Conservation (phyloP, 768 basidiomycete genomes). For the Psilocybe subaeruginosa region DNA sequence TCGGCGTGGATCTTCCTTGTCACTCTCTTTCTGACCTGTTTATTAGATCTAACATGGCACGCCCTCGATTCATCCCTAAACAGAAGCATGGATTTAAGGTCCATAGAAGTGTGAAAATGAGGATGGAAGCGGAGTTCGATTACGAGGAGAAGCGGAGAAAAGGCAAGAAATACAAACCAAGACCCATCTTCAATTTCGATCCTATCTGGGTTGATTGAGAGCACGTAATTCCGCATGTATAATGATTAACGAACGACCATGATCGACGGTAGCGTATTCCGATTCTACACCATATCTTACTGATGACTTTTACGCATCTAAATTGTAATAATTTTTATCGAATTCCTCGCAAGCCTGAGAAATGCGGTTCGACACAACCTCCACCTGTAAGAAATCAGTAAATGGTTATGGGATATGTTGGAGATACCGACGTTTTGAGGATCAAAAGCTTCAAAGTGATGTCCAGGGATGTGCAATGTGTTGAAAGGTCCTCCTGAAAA, state of each 20-base stretch:
- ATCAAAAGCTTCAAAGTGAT: constrained; percentile 67
- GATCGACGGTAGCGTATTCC: not conserved
- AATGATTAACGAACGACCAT: not conserved
- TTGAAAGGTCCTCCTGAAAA: constrained; percentile 40
- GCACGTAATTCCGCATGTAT: not conserved
- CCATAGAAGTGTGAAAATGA: constrained; percentile 53
- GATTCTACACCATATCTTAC: not conserved
- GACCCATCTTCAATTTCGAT: constrained; percentile 29
- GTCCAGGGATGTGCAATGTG: constrained; percentile 60
- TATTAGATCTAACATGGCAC: constrained; percentile 38
- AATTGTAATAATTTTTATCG: not conserved
- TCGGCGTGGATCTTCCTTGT: not conserved
- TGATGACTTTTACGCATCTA: not conserved
- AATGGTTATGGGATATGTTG: not conserved
- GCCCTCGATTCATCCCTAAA: constrained; percentile 41
- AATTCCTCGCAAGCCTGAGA: constrained; percentile 20
- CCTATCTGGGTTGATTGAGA: constrained; percentile 39
- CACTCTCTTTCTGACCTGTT: not conserved
- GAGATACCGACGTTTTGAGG: constrained; percentile 43
- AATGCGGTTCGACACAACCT: constrained; percentile 20
- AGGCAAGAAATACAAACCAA: constrained; percentile 35
- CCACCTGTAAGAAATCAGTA: constrained; percentile 11
- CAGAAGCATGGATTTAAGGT: constrained; percentile 46
- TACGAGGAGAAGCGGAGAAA: constrained; percentile 26
- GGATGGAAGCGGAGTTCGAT: constrained; percentile 54